phyloP scores from a whole-genome alignment of 1,284 basidiomycete species.

The Cryptococcus sp. region DNA sequence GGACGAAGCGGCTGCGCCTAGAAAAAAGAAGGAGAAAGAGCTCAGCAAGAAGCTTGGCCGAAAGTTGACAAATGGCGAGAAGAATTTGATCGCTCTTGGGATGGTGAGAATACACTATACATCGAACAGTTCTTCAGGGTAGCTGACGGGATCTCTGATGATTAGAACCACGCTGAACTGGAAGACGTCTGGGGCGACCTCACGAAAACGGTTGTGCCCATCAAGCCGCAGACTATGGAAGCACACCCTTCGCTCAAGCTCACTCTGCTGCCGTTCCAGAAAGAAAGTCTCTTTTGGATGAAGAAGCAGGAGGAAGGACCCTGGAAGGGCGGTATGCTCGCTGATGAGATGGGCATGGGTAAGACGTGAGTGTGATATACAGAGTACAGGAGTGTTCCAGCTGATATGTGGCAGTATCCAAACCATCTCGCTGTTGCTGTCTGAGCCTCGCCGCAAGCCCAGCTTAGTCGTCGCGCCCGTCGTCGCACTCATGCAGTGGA shows the following conservation, averaged over 20 bases:
- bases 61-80: slow-evolving; percentile 78
- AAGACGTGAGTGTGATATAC: slow-evolving; percentile 58
- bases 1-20: slow-evolving; percentile 31
- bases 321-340: slow-evolving; percentile 92
- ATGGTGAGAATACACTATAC: slow-evolving; percentile 44
- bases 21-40: slow-evolving; percentile 57
- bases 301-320: slow-evolving; percentile 82
- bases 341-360: slow-evolving; percentile 81
- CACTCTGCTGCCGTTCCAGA: slow-evolving; percentile 68
- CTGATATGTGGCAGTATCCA: slow-evolving; percentile 70
- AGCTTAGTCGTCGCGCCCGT: slow-evolving; percentile 94
- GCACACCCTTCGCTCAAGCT: slow-evolving; percentile 80
- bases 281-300: slow-evolving; percentile 96
- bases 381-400: background rate
- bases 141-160: background rate
- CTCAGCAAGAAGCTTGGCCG: slow-evolving; percentile 64
- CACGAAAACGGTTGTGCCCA: slow-evolving; percentile 63
- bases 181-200: slow-evolving; percentile 85
- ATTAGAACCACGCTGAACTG: slow-evolving; percentile 65
- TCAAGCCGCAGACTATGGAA: slow-evolving; percentile 68
- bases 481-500: slow-evolving; percentile 98
- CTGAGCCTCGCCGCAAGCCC: slow-evolving; percentile 65
- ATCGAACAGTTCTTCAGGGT: background rate
- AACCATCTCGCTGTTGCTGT: slow-evolving; percentile 86
- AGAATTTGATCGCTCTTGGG: slow-evolving; percentile 65